Percentiles rank a stretch among this genome's conserved stretches.
Conservation (phyloP, 495 filamentous ascomycete species). For the Rostrohypoxylon terebratum region DNA sequence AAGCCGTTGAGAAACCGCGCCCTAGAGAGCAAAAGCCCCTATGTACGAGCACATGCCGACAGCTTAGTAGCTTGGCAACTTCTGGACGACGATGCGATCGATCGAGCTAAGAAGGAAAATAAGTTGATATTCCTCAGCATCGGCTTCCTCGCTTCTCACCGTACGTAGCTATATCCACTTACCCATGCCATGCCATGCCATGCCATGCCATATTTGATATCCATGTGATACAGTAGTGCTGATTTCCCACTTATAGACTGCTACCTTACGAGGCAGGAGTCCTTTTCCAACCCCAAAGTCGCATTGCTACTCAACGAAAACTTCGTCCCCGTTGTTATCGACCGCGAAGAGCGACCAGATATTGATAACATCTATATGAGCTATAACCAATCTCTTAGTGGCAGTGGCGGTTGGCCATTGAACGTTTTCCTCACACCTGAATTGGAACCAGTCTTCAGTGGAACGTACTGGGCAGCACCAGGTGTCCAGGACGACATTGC, state of each 20-base stretch:
- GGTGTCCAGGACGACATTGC: slow-evolving; percentile 66
- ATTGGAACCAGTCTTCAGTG: slow-evolving; percentile 93
- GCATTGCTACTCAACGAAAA: slow-evolving; percentile 84
- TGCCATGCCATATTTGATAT: neutral
- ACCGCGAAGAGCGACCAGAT: slow-evolving; percentile 94
- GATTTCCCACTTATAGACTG: slow-evolving; percentile 68
- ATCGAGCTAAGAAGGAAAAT: slow-evolving; percentile 80
- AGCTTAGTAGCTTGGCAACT: slow-evolving; percentile 95
- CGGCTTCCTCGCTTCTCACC: slow-evolving; percentile 95
- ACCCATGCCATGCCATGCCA: neutral
- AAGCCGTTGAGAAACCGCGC: slow-evolving; percentile 74
- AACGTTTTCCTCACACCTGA: slow-evolving; percentile 96
- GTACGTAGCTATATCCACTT: slow-evolving; percentile 61
- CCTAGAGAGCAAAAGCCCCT: slow-evolving; percentile 80
- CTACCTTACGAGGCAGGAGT: slow-evolving; percentile 94
- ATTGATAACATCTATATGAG: slow-evolving; percentile 98
- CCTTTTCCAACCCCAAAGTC: slow-evolving; percentile 84
- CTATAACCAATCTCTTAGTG: slow-evolving; percentile 93
- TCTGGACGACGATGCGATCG: slow-evolving; percentile 81
- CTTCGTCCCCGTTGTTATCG: slow-evolving; percentile 93
- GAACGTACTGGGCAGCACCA: slow-evolving; percentile 94
- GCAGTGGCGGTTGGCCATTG: slow-evolving; percentile 93
- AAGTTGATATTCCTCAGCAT: slow-evolving; percentile 93
- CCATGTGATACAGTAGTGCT: slow-evolving; percentile 6
- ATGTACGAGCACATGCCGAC: slow-evolving; percentile 82